These are phyloP conservation scores for Rhynchosporium agropyri DNA, from an alignment of 2,329 filamentous ascomycete genomes.

Conservation along the genomic window DNA sequence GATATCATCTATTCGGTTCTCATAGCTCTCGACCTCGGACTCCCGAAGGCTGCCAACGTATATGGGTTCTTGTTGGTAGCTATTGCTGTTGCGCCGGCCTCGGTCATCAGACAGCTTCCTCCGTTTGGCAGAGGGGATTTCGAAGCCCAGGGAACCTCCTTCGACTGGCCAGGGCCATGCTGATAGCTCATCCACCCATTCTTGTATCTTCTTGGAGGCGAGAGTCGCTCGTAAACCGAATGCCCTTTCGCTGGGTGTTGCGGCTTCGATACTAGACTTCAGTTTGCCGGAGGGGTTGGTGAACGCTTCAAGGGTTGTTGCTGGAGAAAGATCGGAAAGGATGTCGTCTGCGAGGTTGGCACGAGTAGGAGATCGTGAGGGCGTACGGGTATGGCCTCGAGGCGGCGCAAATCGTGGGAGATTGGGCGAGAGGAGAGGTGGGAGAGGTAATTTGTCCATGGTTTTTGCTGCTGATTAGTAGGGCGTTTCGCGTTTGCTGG, in stretches of 20 bases:
- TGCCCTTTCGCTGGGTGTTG: constrained; percentile 67
- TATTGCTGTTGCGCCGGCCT: constrained; percentile 23
- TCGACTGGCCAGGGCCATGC: constrained; percentile 59
- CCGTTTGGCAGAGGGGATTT: constrained; percentile 49
- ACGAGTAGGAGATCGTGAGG: constrained; percentile 37
- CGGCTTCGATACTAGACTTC: constrained; percentile 61
- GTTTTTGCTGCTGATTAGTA: constrained; percentile 32
- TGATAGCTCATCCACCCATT: constrained; percentile 74
- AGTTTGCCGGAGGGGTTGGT: constrained; percentile 55
- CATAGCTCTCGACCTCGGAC: constrained; percentile 66
- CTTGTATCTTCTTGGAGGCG: constrained; percentile 70
- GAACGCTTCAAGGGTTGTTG: constrained; percentile 63
- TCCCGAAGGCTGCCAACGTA: constrained; percentile 66
- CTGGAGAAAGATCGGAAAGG: constrained; percentile 62
- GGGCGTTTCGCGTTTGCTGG: constrained; percentile 3
- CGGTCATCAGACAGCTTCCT: constrained; percentile 43
- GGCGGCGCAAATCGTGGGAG: constrained; percentile 32
- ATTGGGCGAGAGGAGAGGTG: constrained; percentile 28
- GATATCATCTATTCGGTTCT: constrained; percentile 75
- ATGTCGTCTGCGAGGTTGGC: constrained; percentile 54
- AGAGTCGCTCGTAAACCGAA: constrained; percentile 71
- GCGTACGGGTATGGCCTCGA: constrained; percentile 27
- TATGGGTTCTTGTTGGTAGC: constrained; percentile 24
- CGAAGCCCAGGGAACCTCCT: constrained; percentile 57
- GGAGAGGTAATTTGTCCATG: constrained; percentile 29